Evolutionary conservation across 1,284 basidiomycete genomes (phyloP).

Genomic region (Testicularia cyperi): DNA sequence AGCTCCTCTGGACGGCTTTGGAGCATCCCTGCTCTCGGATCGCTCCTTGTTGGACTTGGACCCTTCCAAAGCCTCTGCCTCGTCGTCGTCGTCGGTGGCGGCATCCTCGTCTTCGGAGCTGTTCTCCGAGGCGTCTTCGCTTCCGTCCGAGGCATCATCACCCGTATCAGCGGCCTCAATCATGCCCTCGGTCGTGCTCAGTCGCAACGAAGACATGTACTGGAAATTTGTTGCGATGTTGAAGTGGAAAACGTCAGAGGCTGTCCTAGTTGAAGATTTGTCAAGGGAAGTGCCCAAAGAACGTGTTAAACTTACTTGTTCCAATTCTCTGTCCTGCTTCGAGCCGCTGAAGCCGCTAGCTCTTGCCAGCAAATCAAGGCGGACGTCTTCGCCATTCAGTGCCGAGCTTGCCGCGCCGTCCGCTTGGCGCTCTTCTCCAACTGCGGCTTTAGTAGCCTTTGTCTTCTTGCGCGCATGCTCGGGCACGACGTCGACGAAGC

Average conservation of each 20-base stretch:
- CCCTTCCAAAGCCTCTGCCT: constrained; percentile 68
- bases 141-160: constrained; percentile 9
- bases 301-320: constrained; percentile 21
- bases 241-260: no score
- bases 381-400: constrained; percentile 16
- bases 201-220: constrained; percentile 37
- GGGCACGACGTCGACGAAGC: constrained; percentile 45
- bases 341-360: constrained; percentile 52
- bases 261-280: no score
- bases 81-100: constrained; percentile 64
- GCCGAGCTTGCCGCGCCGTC: no score
- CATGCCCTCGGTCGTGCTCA: constrained; percentile 31
- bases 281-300: no score
- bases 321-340: constrained; percentile 43
- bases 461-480: constrained; percentile 18
- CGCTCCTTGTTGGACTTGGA: constrained; percentile 7
- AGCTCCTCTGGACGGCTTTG: constrained; percentile 23
- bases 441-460: constrained; percentile 16
- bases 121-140: constrained; percentile 65
- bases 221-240: no score
- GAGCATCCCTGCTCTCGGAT: constrained; percentile 65
- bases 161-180: constrained; percentile 22
- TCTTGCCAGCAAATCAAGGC: constrained; percentile 48
- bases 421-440: no score
- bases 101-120: constrained; percentile 74